Evolutionary conservation across 495 filamentous ascomycete genomes (phyloP), one percentile per base, ranked within the genome.

Genomic region (Niebla homalea): DNA sequence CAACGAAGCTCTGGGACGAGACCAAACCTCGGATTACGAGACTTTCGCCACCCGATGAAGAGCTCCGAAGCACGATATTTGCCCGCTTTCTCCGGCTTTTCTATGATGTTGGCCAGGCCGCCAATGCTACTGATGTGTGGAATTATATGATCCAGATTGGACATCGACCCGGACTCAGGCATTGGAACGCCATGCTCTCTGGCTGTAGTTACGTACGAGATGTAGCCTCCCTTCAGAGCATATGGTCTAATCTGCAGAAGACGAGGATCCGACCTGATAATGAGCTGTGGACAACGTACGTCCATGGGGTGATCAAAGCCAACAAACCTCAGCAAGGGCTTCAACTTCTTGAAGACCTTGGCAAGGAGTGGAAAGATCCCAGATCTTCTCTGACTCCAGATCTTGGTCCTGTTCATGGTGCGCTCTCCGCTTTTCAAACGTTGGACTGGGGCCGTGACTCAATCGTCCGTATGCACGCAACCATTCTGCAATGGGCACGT

Each of bases 141-240:
- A 77, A 79, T 50, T 54, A 68, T 48, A 76, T 84, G 71, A 62
- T 76, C 32, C 48, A 59, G 11, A 46, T 62, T 48, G 74, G 74
- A 0, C 55, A 76, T 26, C 58, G 62, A 26, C 79, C 83, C 18
- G 73, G 64, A 12, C 52, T 76, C 14, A 68, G 60, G 46, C 79
- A 80, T 0, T 86, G 77, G 76, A 76, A 71, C 36, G 63, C 70
- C 23, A 84, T 86, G 78, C 68, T 87, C 21, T 55, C 67, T 22
- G 84, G 81, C 16, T 80, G 74, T 53, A 62, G 61, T 52, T 64
- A 60, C 18, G 63, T 70, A 14, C 50, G 61, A 20, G 76, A 83
- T 52, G 15, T 62, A 15, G 53, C 66, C 10, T 74, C 70, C 5
- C 55, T 85, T 45, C 71, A 77, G 39, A 62, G 63, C 1, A 67